Evolutionary conservation across 176 grass and related monocot species (phyloP).

Genomic region (Elymus sibiricus): DNA sequence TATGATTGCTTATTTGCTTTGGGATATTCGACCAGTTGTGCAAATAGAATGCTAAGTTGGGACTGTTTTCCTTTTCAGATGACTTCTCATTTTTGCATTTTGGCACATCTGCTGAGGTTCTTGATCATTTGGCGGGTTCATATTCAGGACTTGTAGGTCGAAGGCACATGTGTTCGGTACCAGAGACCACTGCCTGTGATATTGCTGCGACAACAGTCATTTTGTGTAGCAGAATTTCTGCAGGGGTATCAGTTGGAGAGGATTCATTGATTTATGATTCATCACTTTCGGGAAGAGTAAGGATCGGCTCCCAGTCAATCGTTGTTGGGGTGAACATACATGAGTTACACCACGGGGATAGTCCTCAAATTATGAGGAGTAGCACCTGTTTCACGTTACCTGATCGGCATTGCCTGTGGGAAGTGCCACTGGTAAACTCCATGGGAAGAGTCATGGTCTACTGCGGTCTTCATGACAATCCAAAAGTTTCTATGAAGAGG

Average conservation of each 20-base stretch:
- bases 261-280: slow-evolving; percentile 94
- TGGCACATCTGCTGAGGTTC: slow-evolving; percentile 87
- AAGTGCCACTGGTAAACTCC: slow-evolving; percentile 80
- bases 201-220: slow-evolving; percentile 79
- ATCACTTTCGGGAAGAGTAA: slow-evolving; percentile 63
- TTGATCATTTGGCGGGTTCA: slow-evolving; percentile 78
- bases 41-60: slow-evolving; percentile 14
- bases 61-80: slow-evolving; percentile 56
- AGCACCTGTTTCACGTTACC: slow-evolving; percentile 57
- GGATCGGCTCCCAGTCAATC: slow-evolving; percentile 84
- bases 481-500: slow-evolving; percentile 55
- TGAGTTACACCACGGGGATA: slow-evolving; percentile 24
- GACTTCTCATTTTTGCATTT: slow-evolving; percentile 90
- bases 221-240: slow-evolving; percentile 78
- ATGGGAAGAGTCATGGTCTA: slow-evolving; percentile 68
- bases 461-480: slow-evolving; percentile 88
- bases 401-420: slow-evolving; percentile 87
- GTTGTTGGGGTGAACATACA: slow-evolving; percentile 70
- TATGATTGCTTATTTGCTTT: slow-evolving; percentile 2
- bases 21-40: neutral
- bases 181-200: slow-evolving; percentile 83
- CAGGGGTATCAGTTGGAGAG: slow-evolving; percentile 76
- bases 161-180: slow-evolving; percentile 68
- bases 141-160: slow-evolving; percentile 77
- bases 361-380: slow-evolving; percentile 23